Evolutionary conservation across 2,329 filamentous ascomycete species (phyloP).

Genomic region (Coniella vitis): DNA sequence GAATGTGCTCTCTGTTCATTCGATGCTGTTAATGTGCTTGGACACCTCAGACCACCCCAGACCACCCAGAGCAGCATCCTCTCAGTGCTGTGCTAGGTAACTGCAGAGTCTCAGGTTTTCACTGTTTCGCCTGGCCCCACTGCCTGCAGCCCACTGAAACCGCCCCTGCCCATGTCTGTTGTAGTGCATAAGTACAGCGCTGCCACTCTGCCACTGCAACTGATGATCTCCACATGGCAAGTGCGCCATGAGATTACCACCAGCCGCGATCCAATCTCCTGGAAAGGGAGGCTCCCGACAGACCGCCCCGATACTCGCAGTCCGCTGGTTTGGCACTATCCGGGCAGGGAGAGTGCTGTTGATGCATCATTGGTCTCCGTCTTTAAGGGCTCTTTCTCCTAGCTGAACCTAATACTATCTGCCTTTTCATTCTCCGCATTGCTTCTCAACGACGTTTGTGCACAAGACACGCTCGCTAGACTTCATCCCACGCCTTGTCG

Average conservation of each 20-base stretch:
- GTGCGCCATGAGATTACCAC: conserved; percentile 16
- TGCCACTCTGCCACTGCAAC: background rate
- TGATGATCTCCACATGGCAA: conserved; percentile 9
- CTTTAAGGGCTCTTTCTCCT: background rate
- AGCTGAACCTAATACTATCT: background rate
- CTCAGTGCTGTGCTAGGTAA: too few relatives aligned
- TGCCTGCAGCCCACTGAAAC: conserved; percentile 7
- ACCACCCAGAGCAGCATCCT: too few relatives aligned
- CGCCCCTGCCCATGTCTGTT: conserved; percentile 6
- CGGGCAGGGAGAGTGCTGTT: background rate
- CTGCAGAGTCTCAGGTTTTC: background rate
- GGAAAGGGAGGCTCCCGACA: conserved; percentile 12
- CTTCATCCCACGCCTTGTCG: too few relatives aligned
- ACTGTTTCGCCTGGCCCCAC: conserved; percentile 3
- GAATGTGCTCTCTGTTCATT: too few relatives aligned
- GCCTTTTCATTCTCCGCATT: too few relatives aligned
- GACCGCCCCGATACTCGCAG: conserved; percentile 3
- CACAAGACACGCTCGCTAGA: too few relatives aligned
- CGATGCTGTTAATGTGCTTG: too few relatives aligned
- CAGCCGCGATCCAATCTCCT: conserved; percentile 13
- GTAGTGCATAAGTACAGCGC: too few relatives aligned
- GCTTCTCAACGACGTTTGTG: too few relatives aligned
- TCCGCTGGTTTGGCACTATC: background rate
- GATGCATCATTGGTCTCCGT: background rate
- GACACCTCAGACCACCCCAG: too few relatives aligned